Evolutionary conservation across 805 yeast species (phyloP), one percentile per base, ranked within the genome.

Genomic region (Candida railenensis): DNA sequence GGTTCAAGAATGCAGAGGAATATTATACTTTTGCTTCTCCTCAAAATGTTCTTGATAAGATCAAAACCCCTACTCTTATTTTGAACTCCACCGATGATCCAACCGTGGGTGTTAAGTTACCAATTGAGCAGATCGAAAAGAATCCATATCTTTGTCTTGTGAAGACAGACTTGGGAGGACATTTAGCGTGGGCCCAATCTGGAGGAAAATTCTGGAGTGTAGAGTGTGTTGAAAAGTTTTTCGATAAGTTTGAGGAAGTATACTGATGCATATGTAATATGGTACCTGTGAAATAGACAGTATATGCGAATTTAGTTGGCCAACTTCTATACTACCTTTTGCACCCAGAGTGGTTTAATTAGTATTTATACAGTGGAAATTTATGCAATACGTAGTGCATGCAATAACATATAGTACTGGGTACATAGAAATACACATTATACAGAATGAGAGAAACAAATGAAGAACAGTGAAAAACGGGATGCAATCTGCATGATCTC

Each of bases 21-120:
- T 88, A 88, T 65, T 89, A 88, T 62, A 65, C 81, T 37, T 66
- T 65, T 37, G 89, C 80, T 0, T 78, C 89, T 3, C 80, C 91
- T 2, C 67, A 73, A 12, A 71, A 73, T 47, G 66, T 84, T 36
- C 57, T 85, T 11, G 62, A 65, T 21, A 63, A 72, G 14, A 73
- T 87, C 41, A 67, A 81, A 37, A 81, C 84, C 1, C 96, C 96
- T 3, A 65, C 81, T 2, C 58, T 89, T 30, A 73, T 81, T 22
- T 57, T 88, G n/a, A 79, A 80, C 57, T 71, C 95, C 1, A 52
- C 71, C 21, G 96, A 88, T 61, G 96, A 87, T 58, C 95, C 96
- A 4, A 77, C 88, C 32, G 82, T 82, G 12, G 81, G 86, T 12
- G 67, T 69, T 1, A 61, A 70, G 19, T 58, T 85, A 21, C 94